Percentiles rank a stretch among this genome's conserved stretches.
Evolutionary conservation across 306 rosid species (phyloP).

Genomic region (Chamaecrista fasciculata): DNA sequence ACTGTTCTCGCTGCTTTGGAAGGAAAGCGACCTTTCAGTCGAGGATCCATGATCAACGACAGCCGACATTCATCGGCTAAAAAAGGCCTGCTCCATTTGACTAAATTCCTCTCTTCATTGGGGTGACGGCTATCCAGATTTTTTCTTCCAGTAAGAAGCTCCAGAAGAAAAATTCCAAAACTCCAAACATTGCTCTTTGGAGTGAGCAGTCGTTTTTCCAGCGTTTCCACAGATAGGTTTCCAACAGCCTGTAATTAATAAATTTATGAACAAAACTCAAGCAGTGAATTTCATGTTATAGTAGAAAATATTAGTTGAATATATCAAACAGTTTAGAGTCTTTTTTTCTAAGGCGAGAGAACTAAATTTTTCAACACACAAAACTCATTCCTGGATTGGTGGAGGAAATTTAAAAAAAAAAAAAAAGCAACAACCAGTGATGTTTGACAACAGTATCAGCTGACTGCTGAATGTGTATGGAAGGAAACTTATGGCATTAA

Average conservation of each 20-base stretch:
- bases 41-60: slow-evolving; percentile 91
- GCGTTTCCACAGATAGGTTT: slow-evolving; percentile 86
- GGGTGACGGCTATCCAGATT: slow-evolving; percentile 88
- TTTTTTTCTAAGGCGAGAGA: no score
- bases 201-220: slow-evolving; percentile 93
- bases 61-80: slow-evolving; percentile 76
- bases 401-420: neutral
- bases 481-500: slow-evolving; percentile 7
- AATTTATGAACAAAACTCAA: slow-evolving; percentile 8
- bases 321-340: neutral
- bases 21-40: slow-evolving; percentile 85
- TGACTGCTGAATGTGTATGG: slow-evolving; percentile 1
- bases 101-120: slow-evolving; percentile 91
- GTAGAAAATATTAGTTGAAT: slow-evolving; percentile 11
- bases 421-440: neutral
- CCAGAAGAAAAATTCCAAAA: slow-evolving; percentile 87
- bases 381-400: neutral
- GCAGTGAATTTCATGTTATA: neutral
- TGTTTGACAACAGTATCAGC: slow-evolving; percentile 11
- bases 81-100: slow-evolving; percentile 95
- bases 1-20: slow-evolving; percentile 84
- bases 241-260: slow-evolving; percentile 71
- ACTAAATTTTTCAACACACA: neutral
- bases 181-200: slow-evolving; percentile 99
- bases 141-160: slow-evolving; percentile 87